Conservation (phyloP, 108 stramenopile species). For the Poteriospumella lacustris region DNA sequence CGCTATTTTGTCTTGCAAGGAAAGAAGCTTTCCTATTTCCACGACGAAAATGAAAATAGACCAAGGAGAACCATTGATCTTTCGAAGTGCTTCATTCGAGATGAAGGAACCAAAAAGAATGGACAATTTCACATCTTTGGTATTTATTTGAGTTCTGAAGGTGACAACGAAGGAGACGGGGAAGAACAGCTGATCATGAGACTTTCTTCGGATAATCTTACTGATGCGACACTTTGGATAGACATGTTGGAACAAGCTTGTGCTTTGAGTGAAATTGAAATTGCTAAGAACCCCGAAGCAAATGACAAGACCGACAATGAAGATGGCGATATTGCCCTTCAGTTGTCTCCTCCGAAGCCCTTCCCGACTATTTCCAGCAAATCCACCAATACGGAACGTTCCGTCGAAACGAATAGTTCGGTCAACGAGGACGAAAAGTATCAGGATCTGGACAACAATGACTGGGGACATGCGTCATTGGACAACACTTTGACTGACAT, state of each 20-base stretch:
- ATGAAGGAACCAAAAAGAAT: slow-evolving; percentile 19
- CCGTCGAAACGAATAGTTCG: neutral
- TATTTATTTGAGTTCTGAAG: slow-evolving; percentile 1
- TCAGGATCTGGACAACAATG: neutral
- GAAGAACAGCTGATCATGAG: neutral
- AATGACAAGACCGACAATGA: neutral
- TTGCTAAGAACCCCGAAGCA: neutral
- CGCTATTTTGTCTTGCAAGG: slow-evolving; percentile 30
- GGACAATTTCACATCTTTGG: slow-evolving; percentile 21
- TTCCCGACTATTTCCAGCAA: too few relatives aligned
- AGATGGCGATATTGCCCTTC: neutral
- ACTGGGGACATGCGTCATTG: too few relatives aligned
- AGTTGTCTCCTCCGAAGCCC: neutral
- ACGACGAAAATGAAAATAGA: slow-evolving; percentile 10
- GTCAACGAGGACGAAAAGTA: neutral
- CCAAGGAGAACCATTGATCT: slow-evolving; percentile 18
- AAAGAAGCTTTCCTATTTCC: neutral
- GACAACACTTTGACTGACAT: neutral
- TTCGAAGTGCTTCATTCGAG: neutral
- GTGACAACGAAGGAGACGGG: neutral
- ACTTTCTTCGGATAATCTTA: neutral
- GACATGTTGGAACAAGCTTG: slow-evolving; percentile 19
- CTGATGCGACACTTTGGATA: slow-evolving; percentile 9
- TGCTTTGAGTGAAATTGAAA: neutral
- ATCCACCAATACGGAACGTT: neutral